These are phyloP conservation scores for Botrytis aclada DNA, from an alignment of 2,329 filamentous ascomycete species.

Conservation along the genomic window DNA sequence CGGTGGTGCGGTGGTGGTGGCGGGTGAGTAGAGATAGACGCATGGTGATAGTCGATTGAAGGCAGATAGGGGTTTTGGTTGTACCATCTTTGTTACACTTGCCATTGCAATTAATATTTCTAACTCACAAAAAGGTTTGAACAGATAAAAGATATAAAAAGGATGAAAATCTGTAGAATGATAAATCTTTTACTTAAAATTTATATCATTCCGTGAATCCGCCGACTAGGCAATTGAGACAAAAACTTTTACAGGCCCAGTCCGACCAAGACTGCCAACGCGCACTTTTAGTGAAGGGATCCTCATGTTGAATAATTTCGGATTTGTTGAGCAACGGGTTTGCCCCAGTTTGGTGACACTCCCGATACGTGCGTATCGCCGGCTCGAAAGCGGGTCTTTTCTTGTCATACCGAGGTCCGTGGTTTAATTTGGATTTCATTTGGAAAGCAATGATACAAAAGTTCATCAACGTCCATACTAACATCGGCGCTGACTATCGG, in stretches of 20 bases:
- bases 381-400: slow-evolving; percentile 7
- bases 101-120: not conserved
- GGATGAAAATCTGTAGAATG: not conserved
- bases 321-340: not conserved
- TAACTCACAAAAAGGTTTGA: not conserved
- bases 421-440: not conserved
- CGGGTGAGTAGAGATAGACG: slow-evolving; percentile 28
- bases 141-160: not conserved
- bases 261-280: not conserved
- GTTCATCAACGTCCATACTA: too few species aligned
- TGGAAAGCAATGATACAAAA: not conserved
- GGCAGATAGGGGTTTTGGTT: slow-evolving; percentile 28
- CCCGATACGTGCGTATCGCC: not conserved
- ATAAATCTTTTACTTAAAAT: not conserved
- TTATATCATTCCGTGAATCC: not conserved
- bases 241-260: not conserved
- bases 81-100: not conserved
- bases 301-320: not conserved
- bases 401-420: not conserved
- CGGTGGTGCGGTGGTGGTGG: slow-evolving; percentile 3
- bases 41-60: slow-evolving; percentile 29
- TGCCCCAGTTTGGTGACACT: not conserved
- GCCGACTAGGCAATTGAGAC: not conserved
- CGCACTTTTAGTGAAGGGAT: not conserved
- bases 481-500: not conserved